These are phyloP conservation scores for Poa annua DNA, from an alignment of 176 grass and related monocot species.

Conservation along the genomic window DNA sequence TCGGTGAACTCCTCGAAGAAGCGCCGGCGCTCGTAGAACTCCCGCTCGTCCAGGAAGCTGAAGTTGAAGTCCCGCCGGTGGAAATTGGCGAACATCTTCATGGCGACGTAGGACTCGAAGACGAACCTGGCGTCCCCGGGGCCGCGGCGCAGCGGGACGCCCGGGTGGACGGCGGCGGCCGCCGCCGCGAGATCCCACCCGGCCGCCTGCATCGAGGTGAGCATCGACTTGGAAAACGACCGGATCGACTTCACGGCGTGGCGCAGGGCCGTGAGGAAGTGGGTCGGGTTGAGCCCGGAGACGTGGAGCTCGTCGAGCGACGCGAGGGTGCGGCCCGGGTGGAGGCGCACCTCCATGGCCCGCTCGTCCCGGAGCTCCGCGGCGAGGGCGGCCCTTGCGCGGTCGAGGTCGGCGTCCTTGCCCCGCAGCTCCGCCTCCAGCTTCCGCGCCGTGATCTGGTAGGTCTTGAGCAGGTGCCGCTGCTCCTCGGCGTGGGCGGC, in stretches of 20 bases:
- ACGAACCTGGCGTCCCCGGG: slow-evolving; percentile 59
- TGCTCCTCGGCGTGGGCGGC: slow-evolving; percentile 81
- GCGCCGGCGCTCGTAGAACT: slow-evolving; percentile 56
- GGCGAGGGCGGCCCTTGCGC: slow-evolving; percentile 35
- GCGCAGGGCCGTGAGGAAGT: slow-evolving; percentile 82
- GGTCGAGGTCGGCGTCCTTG: slow-evolving; percentile 56
- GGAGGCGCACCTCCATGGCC: slow-evolving; percentile 60
- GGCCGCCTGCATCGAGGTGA: slow-evolving; percentile 71
- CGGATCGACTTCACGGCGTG: slow-evolving; percentile 82
- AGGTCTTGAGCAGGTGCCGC: slow-evolving; percentile 78
- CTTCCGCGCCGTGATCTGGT: slow-evolving; percentile 86
- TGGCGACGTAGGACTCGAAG: slow-evolving; percentile 89
- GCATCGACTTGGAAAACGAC: slow-evolving; percentile 72
- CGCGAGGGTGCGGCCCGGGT: slow-evolving; percentile 74
- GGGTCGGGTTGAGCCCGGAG: slow-evolving; percentile 89
- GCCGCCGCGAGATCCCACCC: slow-evolving; percentile 76
- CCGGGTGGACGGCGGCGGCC: slow-evolving; percentile 65
- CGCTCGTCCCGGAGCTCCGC: slow-evolving; percentile 59
- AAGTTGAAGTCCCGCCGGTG: slow-evolving; percentile 76
- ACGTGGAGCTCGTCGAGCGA: slow-evolving; percentile 75
- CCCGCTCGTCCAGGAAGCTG: slow-evolving; percentile 67
- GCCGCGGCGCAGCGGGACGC: slow-evolving; percentile 40
- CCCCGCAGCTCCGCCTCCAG: slow-evolving; percentile 60
- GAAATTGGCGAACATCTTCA: slow-evolving; percentile 96
- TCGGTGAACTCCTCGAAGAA: slow-evolving; percentile 96